Evolutionary conservation across 1,284 basidiomycete species (phyloP), one percentile per base, ranked within the genome.

Genomic region (Trametes sp.): DNA sequence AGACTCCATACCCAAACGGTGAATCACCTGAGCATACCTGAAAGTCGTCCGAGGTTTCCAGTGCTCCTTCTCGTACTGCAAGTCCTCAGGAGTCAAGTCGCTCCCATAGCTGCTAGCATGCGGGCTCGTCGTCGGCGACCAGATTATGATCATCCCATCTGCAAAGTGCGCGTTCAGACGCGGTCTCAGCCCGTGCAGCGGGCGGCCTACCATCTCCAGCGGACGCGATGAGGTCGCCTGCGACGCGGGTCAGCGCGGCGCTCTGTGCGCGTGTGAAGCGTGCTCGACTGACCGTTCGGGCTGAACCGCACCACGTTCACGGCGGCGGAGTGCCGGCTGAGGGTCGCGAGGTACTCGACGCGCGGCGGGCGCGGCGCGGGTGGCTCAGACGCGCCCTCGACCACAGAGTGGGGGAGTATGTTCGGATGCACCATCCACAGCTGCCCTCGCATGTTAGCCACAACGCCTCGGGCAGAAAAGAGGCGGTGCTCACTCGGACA

Each of bases 91-190:
- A 52, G 78, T 82, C 51, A 89, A 76, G 75, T 93, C 89, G 69
- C 87, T 91, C 24, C 93, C 94, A 73, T 95, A 96, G 26, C 85
- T 87, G 28, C 78, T 81, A 16, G 87, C 80, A 59, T 89, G 88
- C 0, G 92, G 89, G 38, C 84, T 88, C 38, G 88, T 87, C 7
- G 92, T 91, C 10, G 89, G 93, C 0, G 93, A 89, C 97, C 97
- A 99, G 23, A 98, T 89, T 55, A 98, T 93, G 64, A 99, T 90
- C 87, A 96, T 96, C 11, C 97, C 97, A 79, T 99, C 97, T 97
- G 66, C 36, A 61, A 45, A 61, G 21, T 36, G 23, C 41, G 46
- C 33, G 19, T 33, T 69, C 46, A 70, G 60, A 38, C 36, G 21
- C 56, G 46, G 24, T 38, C 45, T 54, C 35, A 60, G 29, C 46